Percentiles rank a stretch among this genome's conserved stretches.
These are phyloP conservation scores for Gryganskiella cystojenkinii DNA, from an alignment of 192 early-diverging fungal genomes.

Conservation along the genomic window DNA sequence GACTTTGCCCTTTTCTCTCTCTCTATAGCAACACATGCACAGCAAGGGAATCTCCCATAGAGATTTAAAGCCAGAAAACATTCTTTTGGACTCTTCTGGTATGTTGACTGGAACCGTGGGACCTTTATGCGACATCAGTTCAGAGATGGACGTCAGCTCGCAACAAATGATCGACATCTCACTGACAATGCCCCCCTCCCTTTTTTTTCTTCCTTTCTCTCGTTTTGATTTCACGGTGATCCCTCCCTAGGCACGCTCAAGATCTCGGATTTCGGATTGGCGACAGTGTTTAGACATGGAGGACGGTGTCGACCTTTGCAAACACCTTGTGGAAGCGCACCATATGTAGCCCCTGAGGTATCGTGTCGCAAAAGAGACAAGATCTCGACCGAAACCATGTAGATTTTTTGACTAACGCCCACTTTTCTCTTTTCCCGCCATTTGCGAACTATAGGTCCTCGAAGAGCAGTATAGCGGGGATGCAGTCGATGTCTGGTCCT, in stretches of 20 bases:
- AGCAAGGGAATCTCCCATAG: slow-evolving; percentile 62
- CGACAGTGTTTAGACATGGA: slow-evolving; percentile 70
- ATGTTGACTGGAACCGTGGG: no score
- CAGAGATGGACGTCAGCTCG: no score
- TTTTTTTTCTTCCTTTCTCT: not conserved
- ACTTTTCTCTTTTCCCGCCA: not conserved
- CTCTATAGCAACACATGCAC: slow-evolving; percentile 45
- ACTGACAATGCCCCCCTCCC: no score
- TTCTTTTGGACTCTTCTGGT: slow-evolving; percentile 52
- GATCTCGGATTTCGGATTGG: slow-evolving; percentile 78
- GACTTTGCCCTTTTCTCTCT: no score
- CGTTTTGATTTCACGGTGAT: slow-evolving; percentile 29
- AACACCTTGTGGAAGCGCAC: slow-evolving; percentile 80
- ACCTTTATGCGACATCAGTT: no score
- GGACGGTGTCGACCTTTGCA: slow-evolving; percentile 63
- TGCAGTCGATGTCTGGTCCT: slow-evolving; percentile 74
- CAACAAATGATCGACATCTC: no score
- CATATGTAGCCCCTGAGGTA: slow-evolving; percentile 74
- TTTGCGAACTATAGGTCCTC: slow-evolving; percentile 55
- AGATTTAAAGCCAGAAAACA: slow-evolving; percentile 84
- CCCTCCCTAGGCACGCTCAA: slow-evolving; percentile 74
- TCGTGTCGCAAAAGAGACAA: not conserved
- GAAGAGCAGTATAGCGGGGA: slow-evolving; percentile 66
- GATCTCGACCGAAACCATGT: not conserved
- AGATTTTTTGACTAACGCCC: not conserved